Conservation (phyloP, 257 asterid species). For the Penstemon newberryi region DNA sequence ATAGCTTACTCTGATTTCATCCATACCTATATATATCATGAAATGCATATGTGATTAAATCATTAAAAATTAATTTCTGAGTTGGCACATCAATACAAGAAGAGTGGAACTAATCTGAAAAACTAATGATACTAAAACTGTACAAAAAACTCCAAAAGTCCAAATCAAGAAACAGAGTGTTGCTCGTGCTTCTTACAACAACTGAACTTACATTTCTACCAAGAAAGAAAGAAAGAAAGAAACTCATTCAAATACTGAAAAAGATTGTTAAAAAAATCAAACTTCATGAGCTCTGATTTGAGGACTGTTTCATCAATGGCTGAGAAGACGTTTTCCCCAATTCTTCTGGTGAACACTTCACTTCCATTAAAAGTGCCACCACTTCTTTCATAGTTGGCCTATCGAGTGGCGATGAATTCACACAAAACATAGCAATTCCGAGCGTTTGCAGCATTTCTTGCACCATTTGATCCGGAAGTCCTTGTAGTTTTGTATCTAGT, state of each 20-base stretch:
- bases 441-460: conserved; percentile 98
- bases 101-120: conserved; percentile 27
- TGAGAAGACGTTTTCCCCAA: conserved; percentile 82
- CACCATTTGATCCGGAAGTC: conserved; percentile 81
- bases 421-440: conserved; percentile 95
- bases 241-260: conserved; percentile 3
- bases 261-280: not conserved
- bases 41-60: not conserved
- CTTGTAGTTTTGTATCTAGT: conserved; percentile 76
- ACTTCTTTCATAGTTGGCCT: conserved; percentile 97
- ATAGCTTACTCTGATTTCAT: no score
- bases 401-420: conserved; percentile 75
- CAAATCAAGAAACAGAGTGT: conserved; percentile 32
- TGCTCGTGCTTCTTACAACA: conserved; percentile 26
- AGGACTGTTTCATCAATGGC: conserved; percentile 79
- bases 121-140: conserved; percentile 47
- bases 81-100: conserved; percentile 9
- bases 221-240: not conserved
- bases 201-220: conserved; percentile 23
- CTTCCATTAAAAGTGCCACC: conserved; percentile 91
- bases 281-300: conserved; percentile 50
- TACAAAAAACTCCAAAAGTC: conserved; percentile 47
- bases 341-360: conserved; percentile 76
- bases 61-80: not conserved
- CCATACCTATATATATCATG: no score